Evolutionary conservation across 352 stramenopile genomes (phyloP), one percentile per base, ranked within the genome.

Genomic region (Phytophthora ohioensis): DNA sequence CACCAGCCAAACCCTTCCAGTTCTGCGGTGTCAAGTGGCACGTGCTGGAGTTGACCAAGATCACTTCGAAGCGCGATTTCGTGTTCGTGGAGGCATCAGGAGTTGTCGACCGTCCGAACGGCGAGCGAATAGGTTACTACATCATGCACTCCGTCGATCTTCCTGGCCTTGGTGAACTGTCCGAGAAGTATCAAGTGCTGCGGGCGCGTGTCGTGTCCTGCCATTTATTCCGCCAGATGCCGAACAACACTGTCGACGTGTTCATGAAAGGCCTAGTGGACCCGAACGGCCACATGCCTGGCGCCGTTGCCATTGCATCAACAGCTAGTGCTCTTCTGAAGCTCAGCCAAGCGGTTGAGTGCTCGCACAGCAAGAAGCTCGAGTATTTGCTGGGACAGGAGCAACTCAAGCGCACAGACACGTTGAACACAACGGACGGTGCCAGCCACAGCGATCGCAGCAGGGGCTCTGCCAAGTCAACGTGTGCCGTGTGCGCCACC

Each of bases 311-410:
- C 7, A 63, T 86, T 11, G 72, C 66, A 9, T 63, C 88, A 17
- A 84, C 78, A 0, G 79, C 69, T 1, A 75, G 76, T 30, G 71
- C 84, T 39, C 57, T 87, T 46, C 36, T 88, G 7, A 75, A 72
- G n/a, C 73, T 78, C 5, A 60, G 73, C 10, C 65, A 74, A 36
- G 65, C 64, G 39, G 21, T 82, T 64, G 63, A 92, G 70, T 84
- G 76, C 57, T 76, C 81, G 3, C 75, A 80, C 60, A 87, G 85
- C 65, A 91, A 91, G 64, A 92, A 92, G 48, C 78, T 91, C 36
- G 75, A 82, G 61, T 83, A 85, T 46, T 69, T 81, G 61, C 57
- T 90, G 27, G 70, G 74, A 36, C 64, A 74, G 30, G 51, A 74
- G 32, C 70, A 74, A 27, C 59, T 72, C 9, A 82, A 75, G 58